Conservation (phyloP, 2,329 filamentous ascomycete species). For the Colletotrichum phormii region DNA sequence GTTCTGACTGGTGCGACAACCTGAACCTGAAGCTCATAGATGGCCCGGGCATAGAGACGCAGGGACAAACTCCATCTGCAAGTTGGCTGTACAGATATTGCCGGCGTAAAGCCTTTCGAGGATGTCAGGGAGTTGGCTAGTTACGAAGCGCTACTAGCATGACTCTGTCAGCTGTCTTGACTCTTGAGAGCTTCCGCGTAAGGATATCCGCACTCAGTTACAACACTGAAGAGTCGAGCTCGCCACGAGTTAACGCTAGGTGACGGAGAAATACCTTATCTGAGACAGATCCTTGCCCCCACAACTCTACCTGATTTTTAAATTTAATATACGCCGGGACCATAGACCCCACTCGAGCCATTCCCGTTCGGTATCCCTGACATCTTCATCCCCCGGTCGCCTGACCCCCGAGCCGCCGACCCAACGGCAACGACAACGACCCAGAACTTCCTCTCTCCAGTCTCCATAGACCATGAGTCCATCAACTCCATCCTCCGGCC, state of each 20-base stretch:
- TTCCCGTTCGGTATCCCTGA: neutral
- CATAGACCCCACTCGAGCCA: neutral
- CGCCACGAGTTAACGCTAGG: neutral
- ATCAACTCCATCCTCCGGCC: neutral
- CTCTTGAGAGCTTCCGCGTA: neutral
- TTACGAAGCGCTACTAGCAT: neutral
- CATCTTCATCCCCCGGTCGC: slow-evolving; percentile 10
- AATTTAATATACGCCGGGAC: slow-evolving; percentile 25
- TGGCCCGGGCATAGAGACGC: neutral
- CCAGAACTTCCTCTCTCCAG: too few species aligned
- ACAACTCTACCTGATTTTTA: slow-evolving; percentile 30
- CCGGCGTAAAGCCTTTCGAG: neutral
- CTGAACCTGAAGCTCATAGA: slow-evolving; percentile 16
- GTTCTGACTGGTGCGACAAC: slow-evolving; percentile 19
- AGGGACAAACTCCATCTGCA: neutral
- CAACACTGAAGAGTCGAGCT: neutral
- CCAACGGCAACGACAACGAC: neutral
- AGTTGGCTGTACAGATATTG: neutral
- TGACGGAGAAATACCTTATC: slow-evolving; percentile 29
- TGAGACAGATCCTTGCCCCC: slow-evolving; percentile 16
- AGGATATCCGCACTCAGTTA: too few species aligned
- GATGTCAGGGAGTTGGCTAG: neutral
- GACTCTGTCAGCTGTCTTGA: neutral
- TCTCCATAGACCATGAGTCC: too few species aligned
- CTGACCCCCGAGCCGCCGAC: slow-evolving; percentile 1